Percentiles rank a stretch among this genome's conserved stretches.
These are phyloP conservation scores for Clonostachys sp. DNA, from an alignment of 2,329 filamentous ascomycete species.

Conservation along the genomic window DNA sequence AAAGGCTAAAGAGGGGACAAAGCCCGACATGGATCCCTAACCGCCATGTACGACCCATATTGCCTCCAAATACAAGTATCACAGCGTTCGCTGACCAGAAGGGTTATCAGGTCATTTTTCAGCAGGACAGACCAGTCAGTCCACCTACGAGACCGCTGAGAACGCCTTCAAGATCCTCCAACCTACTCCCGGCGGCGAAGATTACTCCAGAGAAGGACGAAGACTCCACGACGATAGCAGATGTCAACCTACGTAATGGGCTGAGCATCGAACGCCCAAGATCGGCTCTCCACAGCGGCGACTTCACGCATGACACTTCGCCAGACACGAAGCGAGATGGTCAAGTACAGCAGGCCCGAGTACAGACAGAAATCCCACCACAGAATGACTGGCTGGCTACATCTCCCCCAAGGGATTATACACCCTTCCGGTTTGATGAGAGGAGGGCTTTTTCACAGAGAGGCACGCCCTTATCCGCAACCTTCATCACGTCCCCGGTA, in stretches of 20 bases:
- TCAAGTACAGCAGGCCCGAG: slow-evolving; percentile 10
- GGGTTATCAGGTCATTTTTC: slow-evolving; percentile 10
- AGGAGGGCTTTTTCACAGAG: slow-evolving; percentile 21
- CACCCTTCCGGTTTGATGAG: slow-evolving; percentile 37
- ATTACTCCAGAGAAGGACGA: slow-evolving; percentile 40
- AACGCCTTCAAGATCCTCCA: slow-evolving; percentile 27
- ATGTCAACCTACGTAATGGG: slow-evolving; percentile 45
- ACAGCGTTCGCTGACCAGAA: too few species aligned
- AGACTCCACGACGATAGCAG: slow-evolving; percentile 14
- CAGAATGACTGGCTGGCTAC: slow-evolving; percentile 42
- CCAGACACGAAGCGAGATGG: slow-evolving; percentile 5
- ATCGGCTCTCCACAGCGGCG: slow-evolving; percentile 67
- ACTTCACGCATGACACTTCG: slow-evolving; percentile 46
- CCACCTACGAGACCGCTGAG: slow-evolving; percentile 14
- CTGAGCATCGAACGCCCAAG: slow-evolving; percentile 74
- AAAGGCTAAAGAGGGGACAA: slow-evolving; percentile 75
- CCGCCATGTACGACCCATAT: slow-evolving; percentile 46
- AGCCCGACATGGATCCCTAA: slow-evolving; percentile 70
- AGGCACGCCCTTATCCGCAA: slow-evolving; percentile 12
- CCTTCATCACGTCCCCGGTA: slow-evolving; percentile 51
- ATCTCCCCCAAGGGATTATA: slow-evolving; percentile 49
- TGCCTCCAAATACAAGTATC: background rate
- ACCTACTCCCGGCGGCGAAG: slow-evolving; percentile 37
- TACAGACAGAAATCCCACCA: slow-evolving; percentile 8
- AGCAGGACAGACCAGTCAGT: slow-evolving; percentile 9